Conservation (phyloP, 2,329 filamentous ascomycete genomes). For the Apiospora pterosperma region DNA sequence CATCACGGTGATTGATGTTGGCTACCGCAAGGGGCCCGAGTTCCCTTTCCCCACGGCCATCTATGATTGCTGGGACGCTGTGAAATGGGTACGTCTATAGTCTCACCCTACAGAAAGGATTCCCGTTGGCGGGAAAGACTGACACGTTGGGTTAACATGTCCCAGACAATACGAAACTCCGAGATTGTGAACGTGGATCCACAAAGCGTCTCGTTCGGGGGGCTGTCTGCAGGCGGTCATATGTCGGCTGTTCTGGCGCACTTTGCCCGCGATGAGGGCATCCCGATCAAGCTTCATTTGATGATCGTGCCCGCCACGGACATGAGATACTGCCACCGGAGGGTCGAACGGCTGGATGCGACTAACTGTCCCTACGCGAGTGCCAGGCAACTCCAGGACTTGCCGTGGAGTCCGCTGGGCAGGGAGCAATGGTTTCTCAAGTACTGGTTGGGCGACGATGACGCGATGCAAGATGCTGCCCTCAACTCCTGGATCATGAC, state of each 20-base stretch:
- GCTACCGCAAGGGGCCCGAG: conserved; percentile 25
- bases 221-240: conserved; percentile 21
- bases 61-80: conserved; percentile 19
- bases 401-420: conserved; percentile 25
- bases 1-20: conserved; percentile 25
- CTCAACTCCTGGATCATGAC: conserved; percentile 8
- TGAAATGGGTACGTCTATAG: conserved; percentile 23
- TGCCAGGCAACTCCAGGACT: conserved; percentile 17
- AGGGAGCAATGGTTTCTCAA: conserved; percentile 29
- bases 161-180: conserved; percentile 3
- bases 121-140: too few species aligned
- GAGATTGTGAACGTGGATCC: conserved; percentile 14
- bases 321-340: conserved; percentile 25
- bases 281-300: conserved; percentile 26
- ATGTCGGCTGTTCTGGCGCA: conserved; percentile 31
- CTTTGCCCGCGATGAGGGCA: conserved; percentile 27
- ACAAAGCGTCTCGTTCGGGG: conserved; percentile 18
- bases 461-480: not conserved
- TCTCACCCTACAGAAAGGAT: not conserved
- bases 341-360: conserved; percentile 10
- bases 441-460: conserved; percentile 26
- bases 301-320: conserved; percentile 30
- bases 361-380: conserved; percentile 21
- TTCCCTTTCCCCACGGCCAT: conserved; percentile 16
- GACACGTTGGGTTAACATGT: too few species aligned